Percentiles rank a stretch among this genome's conserved stretches.
Evolutionary conservation across 768 basidiomycete species (phyloP).

Genomic region (Russula virescens): DNA sequence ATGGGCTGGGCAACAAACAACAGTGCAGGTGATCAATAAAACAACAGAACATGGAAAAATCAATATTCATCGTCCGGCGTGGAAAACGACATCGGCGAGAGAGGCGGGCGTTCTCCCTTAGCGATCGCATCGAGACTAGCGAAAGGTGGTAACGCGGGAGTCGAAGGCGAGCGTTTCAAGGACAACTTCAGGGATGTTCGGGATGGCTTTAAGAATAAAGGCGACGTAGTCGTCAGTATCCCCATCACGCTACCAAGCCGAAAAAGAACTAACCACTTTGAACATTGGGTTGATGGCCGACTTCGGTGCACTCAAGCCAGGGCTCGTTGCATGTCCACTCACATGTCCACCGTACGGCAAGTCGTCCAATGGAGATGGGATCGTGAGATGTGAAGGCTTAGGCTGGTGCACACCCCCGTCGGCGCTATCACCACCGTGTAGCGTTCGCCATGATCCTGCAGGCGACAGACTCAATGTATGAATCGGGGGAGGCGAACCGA

Average conservation of each 20-base stretch:
- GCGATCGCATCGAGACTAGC: conserved; percentile 80
- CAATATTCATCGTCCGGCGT: conserved; percentile 38
- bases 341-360: conserved; percentile 39
- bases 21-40: conserved; percentile 23
- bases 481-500: conserved; percentile 71
- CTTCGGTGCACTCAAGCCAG: conserved; percentile 50
- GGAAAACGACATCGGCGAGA: conserved; percentile 70
- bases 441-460: conserved; percentile 35
- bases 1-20: conserved; percentile 21
- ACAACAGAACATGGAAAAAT: conserved; percentile 21
- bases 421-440: conserved; percentile 25
- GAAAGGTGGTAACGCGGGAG: conserved; percentile 65
- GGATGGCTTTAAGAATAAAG: conserved; percentile 43
- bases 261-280: conserved; percentile 66
- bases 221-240: neutral
- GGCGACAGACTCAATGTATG: conserved; percentile 70
- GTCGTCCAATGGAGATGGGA: conserved; percentile 23
- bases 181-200: conserved; percentile 38
- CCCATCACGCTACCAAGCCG: neutral
- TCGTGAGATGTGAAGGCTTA: conserved; percentile 24
- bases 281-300: conserved; percentile 81
- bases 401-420: conserved; percentile 22
- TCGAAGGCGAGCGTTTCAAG: conserved; percentile 31
- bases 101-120: conserved; percentile 65
- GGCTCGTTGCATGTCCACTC: conserved; percentile 54